Percentiles rank a stretch among this genome's conserved stretches.
phyloP scores from a whole-genome alignment of 129 eudicot genomes.

The Erigeron canadensis region DNA sequence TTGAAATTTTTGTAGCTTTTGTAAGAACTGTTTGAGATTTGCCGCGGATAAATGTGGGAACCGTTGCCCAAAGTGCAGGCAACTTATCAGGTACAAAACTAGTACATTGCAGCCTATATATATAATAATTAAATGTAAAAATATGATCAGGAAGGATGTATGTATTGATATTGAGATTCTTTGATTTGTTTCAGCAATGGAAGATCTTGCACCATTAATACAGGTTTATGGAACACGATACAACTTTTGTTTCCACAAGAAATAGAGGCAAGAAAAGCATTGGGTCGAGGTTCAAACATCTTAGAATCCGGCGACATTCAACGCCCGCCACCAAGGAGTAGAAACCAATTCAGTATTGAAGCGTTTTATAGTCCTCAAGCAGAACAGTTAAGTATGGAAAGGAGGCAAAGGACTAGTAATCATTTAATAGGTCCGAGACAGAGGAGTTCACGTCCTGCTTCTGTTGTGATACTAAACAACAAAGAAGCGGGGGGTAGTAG shows the following conservation, averaged over 20 bases:
- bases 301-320: conserved; percentile 12
- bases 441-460: conserved; percentile 33
- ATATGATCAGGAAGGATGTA: neutral
- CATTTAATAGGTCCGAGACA: conserved; percentile 26
- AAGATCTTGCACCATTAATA: conserved; percentile 79
- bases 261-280: conserved; percentile 67
- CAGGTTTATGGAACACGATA: conserved; percentile 96
- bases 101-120: neutral
- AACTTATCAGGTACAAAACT: conserved; percentile 95
- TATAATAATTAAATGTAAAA: no score
- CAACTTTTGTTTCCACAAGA: conserved; percentile 92
- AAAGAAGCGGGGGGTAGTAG: conserved; percentile 39
- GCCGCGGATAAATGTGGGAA: conserved; percentile 96
- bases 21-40: conserved; percentile 82
- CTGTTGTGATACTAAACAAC: conserved; percentile 33
- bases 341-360: conserved; percentile 36
- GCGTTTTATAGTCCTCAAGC: conserved; percentile 40
- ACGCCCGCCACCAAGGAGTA: conserved; percentile 41
- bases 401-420: conserved; percentile 40
- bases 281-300: conserved; percentile 31
- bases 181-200: conserved; percentile 57
- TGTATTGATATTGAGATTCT: neutral
- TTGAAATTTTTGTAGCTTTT: conserved; percentile 48
- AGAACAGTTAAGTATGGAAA: conserved; percentile 29
- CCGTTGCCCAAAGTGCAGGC: conserved; percentile 93